These are phyloP conservation scores for Aurifilum marmelostoma DNA, from an alignment of 2,329 filamentous ascomycete genomes.

Conservation along the genomic window DNA sequence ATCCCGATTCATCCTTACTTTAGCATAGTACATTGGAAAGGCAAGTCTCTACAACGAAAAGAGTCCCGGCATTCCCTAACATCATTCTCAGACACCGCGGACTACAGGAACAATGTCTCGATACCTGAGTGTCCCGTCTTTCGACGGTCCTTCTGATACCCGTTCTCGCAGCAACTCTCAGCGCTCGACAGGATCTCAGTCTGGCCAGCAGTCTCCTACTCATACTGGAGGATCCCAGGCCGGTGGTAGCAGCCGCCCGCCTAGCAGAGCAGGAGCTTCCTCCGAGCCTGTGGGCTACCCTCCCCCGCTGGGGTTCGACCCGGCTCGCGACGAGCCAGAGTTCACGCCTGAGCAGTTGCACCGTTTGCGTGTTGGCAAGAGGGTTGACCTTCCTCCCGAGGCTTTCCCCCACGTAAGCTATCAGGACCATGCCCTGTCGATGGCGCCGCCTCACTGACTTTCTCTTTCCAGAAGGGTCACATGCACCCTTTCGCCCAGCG, in stretches of 20 bases:
- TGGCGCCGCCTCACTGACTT: slow-evolving; percentile 26
- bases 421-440: not conserved
- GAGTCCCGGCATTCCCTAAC: not conserved
- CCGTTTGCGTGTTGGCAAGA: slow-evolving; percentile 41
- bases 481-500: slow-evolving; percentile 47
- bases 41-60: not conserved
- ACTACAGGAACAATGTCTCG: slow-evolving; percentile 22
- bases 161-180: slow-evolving; percentile 21
- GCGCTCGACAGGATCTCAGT: slow-evolving; percentile 20
- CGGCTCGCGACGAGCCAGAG: slow-evolving; percentile 37
- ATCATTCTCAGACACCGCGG: not conserved
- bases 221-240: slow-evolving; percentile 14
- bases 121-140: slow-evolving; percentile 18
- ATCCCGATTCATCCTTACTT: not conserved
- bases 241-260: slow-evolving; percentile 25
- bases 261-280: slow-evolving; percentile 19
- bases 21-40: not conserved
- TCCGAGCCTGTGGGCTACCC: slow-evolving; percentile 22
- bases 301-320: slow-evolving; percentile 46
- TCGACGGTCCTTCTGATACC: slow-evolving; percentile 29
- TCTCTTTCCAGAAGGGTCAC: slow-evolving; percentile 30
- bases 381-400: slow-evolving; percentile 62
- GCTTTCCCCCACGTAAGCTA: slow-evolving; percentile 51
- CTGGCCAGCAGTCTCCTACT: slow-evolving; percentile 12
- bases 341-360: not conserved